A percentile compares a stretch with the other conserved stretches of the same genome.
These are phyloP conservation scores for Fagopyrum homotropicum DNA, from an alignment of 148 eudicot species.

Conservation along the genomic window DNA sequence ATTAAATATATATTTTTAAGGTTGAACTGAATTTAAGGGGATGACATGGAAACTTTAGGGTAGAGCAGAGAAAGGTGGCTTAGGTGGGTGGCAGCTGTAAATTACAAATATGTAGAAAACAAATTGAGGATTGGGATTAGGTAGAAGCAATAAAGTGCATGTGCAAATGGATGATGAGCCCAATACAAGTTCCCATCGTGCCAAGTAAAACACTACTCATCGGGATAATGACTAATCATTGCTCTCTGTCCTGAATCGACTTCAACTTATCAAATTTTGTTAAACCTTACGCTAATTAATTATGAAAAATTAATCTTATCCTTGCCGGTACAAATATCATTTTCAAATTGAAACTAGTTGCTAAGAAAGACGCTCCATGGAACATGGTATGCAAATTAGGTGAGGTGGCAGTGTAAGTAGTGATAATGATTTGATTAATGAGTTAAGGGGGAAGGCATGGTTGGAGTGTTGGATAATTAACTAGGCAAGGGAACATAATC, in stretches of 20 bases:
- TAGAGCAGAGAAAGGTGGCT: neutral
- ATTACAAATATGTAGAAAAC: neutral
- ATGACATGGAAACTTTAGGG: neutral
- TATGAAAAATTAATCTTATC: too few relatives aligned
- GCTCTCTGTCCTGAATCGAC: neutral
- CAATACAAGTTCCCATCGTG: neutral
- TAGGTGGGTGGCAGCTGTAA: neutral
- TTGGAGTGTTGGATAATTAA: neutral
- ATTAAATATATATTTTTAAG: neutral
- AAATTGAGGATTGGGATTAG: neutral
- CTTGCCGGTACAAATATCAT: too few relatives aligned
- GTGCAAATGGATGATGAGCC: neutral
- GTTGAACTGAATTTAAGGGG: neutral
- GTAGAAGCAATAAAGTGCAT: neutral
- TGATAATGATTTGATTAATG: neutral
- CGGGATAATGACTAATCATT: neutral
- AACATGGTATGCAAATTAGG: neutral
- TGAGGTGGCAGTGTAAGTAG: too few relatives aligned
- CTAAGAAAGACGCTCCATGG: too few relatives aligned
- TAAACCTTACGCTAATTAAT: too few relatives aligned
- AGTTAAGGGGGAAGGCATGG: neutral
- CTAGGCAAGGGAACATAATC: slow-evolving; percentile 1
- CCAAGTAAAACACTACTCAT: neutral
- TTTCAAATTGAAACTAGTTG: too few relatives aligned
- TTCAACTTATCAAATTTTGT: too few relatives aligned